phyloP scores from a whole-genome alignment of 202 grass and related monocot species.

The Hordeum pubiflorum region DNA sequence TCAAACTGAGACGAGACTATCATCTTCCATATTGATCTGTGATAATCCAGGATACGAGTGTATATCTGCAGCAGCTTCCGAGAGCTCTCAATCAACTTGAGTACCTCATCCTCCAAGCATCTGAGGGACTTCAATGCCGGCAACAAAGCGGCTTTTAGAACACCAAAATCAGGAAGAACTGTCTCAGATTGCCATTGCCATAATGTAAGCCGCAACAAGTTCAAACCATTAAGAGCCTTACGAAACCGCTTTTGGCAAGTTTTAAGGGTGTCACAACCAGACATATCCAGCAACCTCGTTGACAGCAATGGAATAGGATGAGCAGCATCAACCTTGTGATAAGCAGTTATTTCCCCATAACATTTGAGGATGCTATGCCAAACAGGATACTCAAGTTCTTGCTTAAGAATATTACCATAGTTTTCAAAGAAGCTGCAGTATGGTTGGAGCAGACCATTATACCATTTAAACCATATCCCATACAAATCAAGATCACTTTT shows the following conservation, averaged over 20 bases:
- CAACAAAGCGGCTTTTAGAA: slow-evolving; percentile 27
- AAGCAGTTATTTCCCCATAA: slow-evolving; percentile 45
- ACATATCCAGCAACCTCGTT: slow-evolving; percentile 45
- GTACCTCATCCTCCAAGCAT: slow-evolving; percentile 53
- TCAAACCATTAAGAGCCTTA: slow-evolving; percentile 44
- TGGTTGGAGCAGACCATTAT: slow-evolving; percentile 39
- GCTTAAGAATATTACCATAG: slow-evolving; percentile 41
- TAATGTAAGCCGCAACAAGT: slow-evolving; percentile 54
- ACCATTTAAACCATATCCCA: slow-evolving; percentile 60
- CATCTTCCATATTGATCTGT: slow-evolving; percentile 73
- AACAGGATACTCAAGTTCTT: slow-evolving; percentile 59
- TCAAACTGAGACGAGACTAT: slow-evolving; percentile 58
- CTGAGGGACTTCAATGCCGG: slow-evolving; percentile 53
- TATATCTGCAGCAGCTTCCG: slow-evolving; percentile 44
- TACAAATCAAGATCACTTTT: slow-evolving; percentile 57
- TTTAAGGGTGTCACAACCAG: slow-evolving; percentile 35
- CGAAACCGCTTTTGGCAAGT: slow-evolving; percentile 26
- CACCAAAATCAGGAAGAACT: slow-evolving; percentile 34
- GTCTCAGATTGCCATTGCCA: slow-evolving; percentile 69
- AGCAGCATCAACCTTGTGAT: slow-evolving; percentile 53
- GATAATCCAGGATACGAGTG: slow-evolving; percentile 60
- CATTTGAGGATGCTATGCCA: slow-evolving; percentile 56
- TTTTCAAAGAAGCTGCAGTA: slow-evolving; percentile 67
- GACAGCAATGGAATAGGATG: slow-evolving; percentile 61
- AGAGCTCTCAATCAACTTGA: slow-evolving; percentile 44